phyloP scores from a whole-genome alignment of 2,329 filamentous ascomycete genomes.

The Coniochaeta hoffmannii region DNA sequence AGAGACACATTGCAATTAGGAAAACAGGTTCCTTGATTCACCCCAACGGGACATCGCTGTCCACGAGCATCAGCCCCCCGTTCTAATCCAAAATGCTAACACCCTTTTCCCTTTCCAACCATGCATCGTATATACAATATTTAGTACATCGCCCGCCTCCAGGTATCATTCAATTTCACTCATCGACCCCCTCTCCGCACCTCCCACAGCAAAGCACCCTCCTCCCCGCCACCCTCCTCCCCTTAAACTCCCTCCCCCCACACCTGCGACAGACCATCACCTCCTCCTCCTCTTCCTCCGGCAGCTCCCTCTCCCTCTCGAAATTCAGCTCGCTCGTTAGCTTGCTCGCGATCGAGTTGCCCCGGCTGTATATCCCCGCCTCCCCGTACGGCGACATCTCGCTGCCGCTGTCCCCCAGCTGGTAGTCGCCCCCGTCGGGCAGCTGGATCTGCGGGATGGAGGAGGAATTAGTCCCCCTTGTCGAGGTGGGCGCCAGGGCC shows the following conservation, averaged over 20 bases:
- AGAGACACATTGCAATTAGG: too few relatives aligned
- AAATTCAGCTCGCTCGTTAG: slow-evolving; percentile 50
- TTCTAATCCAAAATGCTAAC: too few relatives aligned
- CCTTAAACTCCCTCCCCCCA: slow-evolving; percentile 54
- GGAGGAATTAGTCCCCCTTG: neutral
- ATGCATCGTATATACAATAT: neutral
- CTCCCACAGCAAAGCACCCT: slow-evolving; percentile 55
- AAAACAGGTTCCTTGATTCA: too few relatives aligned
- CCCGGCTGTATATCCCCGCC: slow-evolving; percentile 6
- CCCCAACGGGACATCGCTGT: too few relatives aligned
- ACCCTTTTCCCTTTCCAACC: too few relatives aligned
- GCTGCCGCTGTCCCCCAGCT: neutral
- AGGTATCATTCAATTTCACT: neutral
- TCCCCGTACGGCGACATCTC: neutral
- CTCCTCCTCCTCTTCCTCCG: slow-evolving; percentile 34
- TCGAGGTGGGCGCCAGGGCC: neutral
- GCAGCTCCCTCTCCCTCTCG: slow-evolving; percentile 19
- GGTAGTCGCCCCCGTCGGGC: neutral
- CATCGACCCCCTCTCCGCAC: slow-evolving; percentile 31
- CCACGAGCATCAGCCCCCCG: too few relatives aligned
- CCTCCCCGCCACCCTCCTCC: slow-evolving; percentile 43
- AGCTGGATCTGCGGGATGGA: slow-evolving; percentile 5
- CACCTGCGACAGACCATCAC: slow-evolving; percentile 51
- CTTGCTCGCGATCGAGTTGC: slow-evolving; percentile 39
- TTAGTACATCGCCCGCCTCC: neutral